phyloP scores from a whole-genome alignment of 441 rosid genomes.

The Biscutella laevigata region DNA sequence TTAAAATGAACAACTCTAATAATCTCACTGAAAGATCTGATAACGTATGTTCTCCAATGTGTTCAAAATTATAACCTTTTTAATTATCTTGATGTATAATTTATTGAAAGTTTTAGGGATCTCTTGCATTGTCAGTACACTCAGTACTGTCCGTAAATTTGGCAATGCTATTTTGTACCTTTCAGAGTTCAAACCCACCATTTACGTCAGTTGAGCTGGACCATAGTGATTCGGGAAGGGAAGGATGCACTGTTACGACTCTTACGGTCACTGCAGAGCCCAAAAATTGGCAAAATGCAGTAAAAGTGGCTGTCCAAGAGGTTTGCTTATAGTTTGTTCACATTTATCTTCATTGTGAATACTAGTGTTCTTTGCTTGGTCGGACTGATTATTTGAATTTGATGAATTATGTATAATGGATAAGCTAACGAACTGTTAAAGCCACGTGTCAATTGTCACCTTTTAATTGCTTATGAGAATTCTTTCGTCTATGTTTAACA shows the following conservation, averaged over 20 bases:
- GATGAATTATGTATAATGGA: constrained; percentile 2
- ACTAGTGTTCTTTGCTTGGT: not conserved
- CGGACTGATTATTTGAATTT: constrained; percentile 6
- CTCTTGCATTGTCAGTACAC: not conserved
- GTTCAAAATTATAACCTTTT: not conserved
- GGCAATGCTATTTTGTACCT: constrained; percentile 22
- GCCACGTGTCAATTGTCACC: not conserved
- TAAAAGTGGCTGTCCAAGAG: constrained; percentile 96
- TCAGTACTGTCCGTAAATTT: not conserved
- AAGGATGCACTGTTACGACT: constrained; percentile 98
- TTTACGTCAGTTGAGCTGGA: constrained; percentile 98
- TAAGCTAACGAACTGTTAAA: constrained; percentile 1
- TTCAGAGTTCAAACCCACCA: constrained; percentile 99
- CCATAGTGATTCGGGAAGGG: constrained; percentile 99
- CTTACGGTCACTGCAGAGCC: constrained; percentile 99
- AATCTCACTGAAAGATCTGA: not conserved
- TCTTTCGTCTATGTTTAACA: constrained; percentile 15
- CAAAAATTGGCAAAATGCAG: constrained; percentile 91
- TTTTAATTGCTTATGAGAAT: constrained; percentile 10
- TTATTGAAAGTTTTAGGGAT: not conserved
- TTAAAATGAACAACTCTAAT: not conserved
- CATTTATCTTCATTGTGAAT: constrained; percentile 7
- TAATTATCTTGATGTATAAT: constrained; percentile 4
- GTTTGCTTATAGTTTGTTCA: constrained; percentile 30
- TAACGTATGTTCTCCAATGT: not conserved